phyloP scores from a whole-genome alignment of 2,329 filamentous ascomycete species.

The Immersiporthe knoxdaviesiana region DNA sequence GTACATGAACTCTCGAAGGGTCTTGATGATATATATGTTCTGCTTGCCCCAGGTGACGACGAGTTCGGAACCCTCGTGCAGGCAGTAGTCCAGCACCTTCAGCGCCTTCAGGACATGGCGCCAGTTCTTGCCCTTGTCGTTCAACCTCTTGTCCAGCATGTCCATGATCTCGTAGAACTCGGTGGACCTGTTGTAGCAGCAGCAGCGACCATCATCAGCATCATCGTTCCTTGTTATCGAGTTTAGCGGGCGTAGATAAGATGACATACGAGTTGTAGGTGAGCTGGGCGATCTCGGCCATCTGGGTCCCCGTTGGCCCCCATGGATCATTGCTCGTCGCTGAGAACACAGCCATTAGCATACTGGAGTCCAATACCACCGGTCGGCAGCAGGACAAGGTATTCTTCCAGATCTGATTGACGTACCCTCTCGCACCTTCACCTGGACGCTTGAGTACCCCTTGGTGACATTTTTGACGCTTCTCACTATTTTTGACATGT shows the following conservation, averaged over 20 bases:
- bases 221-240: background rate
- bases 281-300: slow-evolving; percentile 97
- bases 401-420: slow-evolving; percentile 28
- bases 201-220: slow-evolving; percentile 16
- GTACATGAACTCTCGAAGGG: slow-evolving; percentile 93
- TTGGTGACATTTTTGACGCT: slow-evolving; percentile 99
- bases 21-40: slow-evolving; percentile 99
- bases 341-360: slow-evolving; percentile 49
- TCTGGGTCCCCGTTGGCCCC: slow-evolving; percentile 96
- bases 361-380: slow-evolving; percentile 18
- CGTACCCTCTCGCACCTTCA: slow-evolving; percentile 97
- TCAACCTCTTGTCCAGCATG: slow-evolving; percentile 97
- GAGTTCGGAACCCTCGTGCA: slow-evolving; percentile 95
- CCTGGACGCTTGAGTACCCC: slow-evolving; percentile 93
- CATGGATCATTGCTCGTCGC: slow-evolving; percentile 98
- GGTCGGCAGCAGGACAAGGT: slow-evolving; percentile 12
- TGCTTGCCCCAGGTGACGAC: slow-evolving; percentile 98
- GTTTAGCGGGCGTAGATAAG: slow-evolving; percentile 2
- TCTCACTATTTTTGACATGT: slow-evolving; percentile 95
- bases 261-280: slow-evolving; percentile 89
- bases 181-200: slow-evolving; percentile 65
- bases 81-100: slow-evolving; percentile 96
- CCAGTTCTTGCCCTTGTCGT: slow-evolving; percentile 99
- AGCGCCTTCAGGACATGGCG: slow-evolving; percentile 95
- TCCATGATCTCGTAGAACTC: slow-evolving; percentile 99